Evolutionary conservation across 2,329 filamentous ascomycete species (phyloP).

Genomic region (Falciphora oryzae): DNA sequence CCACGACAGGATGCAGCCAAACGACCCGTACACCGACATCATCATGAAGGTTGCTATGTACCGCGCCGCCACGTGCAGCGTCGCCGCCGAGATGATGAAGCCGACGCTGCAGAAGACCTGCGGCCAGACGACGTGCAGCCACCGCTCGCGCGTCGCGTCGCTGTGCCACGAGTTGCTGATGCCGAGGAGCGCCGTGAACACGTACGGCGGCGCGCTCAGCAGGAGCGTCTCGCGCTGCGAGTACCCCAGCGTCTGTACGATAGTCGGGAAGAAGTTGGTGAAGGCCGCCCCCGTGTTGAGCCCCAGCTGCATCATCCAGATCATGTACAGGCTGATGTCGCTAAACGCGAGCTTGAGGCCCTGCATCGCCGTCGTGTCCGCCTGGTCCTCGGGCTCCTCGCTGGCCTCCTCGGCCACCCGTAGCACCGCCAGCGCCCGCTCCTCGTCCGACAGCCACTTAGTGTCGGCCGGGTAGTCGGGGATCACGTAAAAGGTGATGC

Average conservation of each 20-base stretch:
- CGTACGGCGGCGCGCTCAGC: constrained; percentile 24
- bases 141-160: constrained; percentile 21
- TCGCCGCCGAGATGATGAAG: constrained; percentile 21
- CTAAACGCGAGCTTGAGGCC: constrained; percentile 23
- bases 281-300: constrained; percentile 25
- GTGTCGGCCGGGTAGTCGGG: constrained; percentile 53
- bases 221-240: constrained; percentile 22
- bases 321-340: constrained; percentile 23
- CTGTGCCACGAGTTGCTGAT: constrained; percentile 25
- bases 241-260: constrained; percentile 24
- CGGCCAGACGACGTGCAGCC: constrained; percentile 19
- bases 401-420: constrained; percentile 45
- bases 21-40: constrained; percentile 11
- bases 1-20: constrained; percentile 8
- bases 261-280: constrained; percentile 27
- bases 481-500: constrained; percentile 21
- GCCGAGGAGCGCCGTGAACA: constrained; percentile 23
- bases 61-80: constrained; percentile 17
- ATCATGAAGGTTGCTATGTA: constrained; percentile 18
- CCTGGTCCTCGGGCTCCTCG: constrained; percentile 42
- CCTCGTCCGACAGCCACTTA: constrained; percentile 37
- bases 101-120: constrained; percentile 16
- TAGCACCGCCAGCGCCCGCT: constrained; percentile 38
- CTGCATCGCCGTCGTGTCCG: constrained; percentile 17
- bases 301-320: constrained; percentile 22